Evolutionary conservation across 148 eudicot genomes (phyloP), one percentile per base, ranked within the genome.

Genomic region (Persicaria tinctoria): DNA sequence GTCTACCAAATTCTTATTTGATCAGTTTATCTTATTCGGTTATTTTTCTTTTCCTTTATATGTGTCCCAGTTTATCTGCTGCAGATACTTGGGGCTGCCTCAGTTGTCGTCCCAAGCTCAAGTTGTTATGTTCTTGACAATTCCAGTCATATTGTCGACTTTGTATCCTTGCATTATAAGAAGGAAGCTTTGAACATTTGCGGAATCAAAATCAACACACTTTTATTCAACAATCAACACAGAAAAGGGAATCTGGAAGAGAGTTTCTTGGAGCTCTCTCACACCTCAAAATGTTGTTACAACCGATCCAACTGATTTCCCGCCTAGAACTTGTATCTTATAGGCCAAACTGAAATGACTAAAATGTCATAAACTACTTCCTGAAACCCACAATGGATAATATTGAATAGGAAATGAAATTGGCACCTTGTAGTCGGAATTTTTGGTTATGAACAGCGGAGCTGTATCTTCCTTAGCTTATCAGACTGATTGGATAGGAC

Each of bases 111-210:
- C 69, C 97, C 98, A 5, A 83, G 77, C 57, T 89, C 97, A 68
- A 82, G 83, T 72, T 93, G 98, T 82, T 93, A 91, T 63, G 90
- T 87, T 72, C 78, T 93, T 47, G 98, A 93, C 76, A 91, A 91
- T 79, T 85, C 98, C 77, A 90, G 97, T 76, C 87, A 84, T 85
- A 76, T 93, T 64, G 79, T 85, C 71, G 98, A 93, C 90, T 93
- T 91, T 82, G 98, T 93, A 93, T 93, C 98, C 98, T 87, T 69
- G 20, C 44, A 55, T 11, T 79, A 20, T 66, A 41, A 38, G 9
- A 38, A 66, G 70, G 4, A 66, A 16, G 44, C 17, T 20, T 20
- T 20, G 23, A 20, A 20, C 23, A 20, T 20, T 20, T 20, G 23
- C 23, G 23, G 23, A 20, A 20, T 20, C 23, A 20, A 20, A 20